Evolutionary conservation across 2,329 filamentous ascomycete genomes (phyloP), one percentile per base, ranked within the genome.

Genomic region (Nemania sp.): DNA sequence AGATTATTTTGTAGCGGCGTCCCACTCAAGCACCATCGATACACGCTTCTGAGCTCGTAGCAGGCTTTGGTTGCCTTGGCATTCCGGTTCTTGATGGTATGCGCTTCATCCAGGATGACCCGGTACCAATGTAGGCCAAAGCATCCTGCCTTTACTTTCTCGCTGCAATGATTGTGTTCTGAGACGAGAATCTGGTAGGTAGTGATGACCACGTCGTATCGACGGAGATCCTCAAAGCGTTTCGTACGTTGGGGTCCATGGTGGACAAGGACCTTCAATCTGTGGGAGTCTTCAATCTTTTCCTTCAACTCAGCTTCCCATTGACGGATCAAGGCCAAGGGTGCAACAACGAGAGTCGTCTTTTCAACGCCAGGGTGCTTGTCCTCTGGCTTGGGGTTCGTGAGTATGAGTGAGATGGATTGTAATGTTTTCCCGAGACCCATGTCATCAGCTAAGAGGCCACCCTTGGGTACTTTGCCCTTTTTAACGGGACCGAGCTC

Each of bases 1-100:
- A 99, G 84, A 69, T 97, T 98, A 77, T 99, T 99, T 73, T 99
- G 95, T 89, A 99, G 92, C 0, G 95, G 95, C 1, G 95, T 99
- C 54, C 95, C 95, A 0, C 93, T 97, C 63, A 99, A 78, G 72
- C 95, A 98, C 95, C 95, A 99, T 62, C 95, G 85, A 71, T 97
- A 98, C 73, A 95, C 90, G 18, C 91, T 88, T 32, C 89, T 82
- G 34, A 99, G 78, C 1, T 91, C 91, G 72, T 89, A 99, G 67
- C 91, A 95, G 1, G 95, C 93, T 74, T 97, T 92, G 1, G 94
- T 97, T 42, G 91, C 89, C 77, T 99, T 99, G 20, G 95, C 92
- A 67, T 96, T 97, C 65, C 94, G 89, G 73, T 99, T 99, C 79
- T 99, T 99, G 83, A 99, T 97, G 1, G 91, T 96, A 75, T 99